Evolutionary conservation across 164 flowering plant genomes (phyloP), one percentile per base, ranked within the genome.

Genomic region (Nymphaea thermarum): DNA sequence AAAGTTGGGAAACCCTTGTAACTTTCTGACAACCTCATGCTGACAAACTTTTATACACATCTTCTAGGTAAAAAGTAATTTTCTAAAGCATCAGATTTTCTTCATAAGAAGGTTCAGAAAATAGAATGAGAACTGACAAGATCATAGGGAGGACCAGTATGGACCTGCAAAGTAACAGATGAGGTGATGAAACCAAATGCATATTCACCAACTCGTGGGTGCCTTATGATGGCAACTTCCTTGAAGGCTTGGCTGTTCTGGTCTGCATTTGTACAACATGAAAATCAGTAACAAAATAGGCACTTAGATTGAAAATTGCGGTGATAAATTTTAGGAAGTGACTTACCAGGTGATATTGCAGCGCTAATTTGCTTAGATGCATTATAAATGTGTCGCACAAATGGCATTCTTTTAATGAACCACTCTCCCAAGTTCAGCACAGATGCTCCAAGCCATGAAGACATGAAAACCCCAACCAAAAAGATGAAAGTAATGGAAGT

Each of bases 181-280:
- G 96, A 88, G 68, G 96, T 90, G 73, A 90, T 90, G 80, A 90
- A 90, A 63, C 96, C 96, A 81, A 90, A 84, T 65, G 96, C 96
- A 80, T 90, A 90, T 87, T 90, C 96, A 74, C 96, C 96, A 71
- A 90, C 76, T 43, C 92, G 90, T 63, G 96, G 96, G 83, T 90
- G 96, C 77, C 93, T 86, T 67, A 90, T 88, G 71, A 90, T 88
- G 68, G 93, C 96, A 65, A 90, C 96, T 81, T 90, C 96, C 80
- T 90, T 90, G 73, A 90, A 90, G 60, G 96, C 96, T 62, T 88
- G 93, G 0, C 88, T 76, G 67, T 88, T 91, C 78, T 91, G 97
- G 78, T 87, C 97, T 91, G 87, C 43, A 80, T 62, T 43, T 66
- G 61, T 44, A 74, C 66, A 69, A 47, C 64, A 42, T 42, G 63